These are phyloP conservation scores for Exophiala mesophila DNA, from an alignment of 2,329 filamentous ascomycete genomes.

Conservation along the genomic window DNA sequence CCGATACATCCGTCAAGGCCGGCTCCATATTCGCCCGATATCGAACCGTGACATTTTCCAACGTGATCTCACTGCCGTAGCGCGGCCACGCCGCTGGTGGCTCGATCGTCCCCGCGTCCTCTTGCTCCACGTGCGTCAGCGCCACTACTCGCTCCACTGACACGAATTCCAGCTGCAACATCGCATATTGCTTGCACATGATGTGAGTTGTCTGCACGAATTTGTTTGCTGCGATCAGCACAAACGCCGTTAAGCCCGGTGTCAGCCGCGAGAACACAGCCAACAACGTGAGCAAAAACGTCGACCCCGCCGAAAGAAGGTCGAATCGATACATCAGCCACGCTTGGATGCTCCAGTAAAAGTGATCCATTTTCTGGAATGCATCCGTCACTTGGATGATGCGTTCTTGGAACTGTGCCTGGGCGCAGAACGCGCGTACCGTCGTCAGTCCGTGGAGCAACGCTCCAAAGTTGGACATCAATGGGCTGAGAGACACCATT, in stretches of 20 bases:
- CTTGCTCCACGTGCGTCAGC: slow-evolving; percentile 71
- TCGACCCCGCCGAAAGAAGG: slow-evolving; percentile 64
- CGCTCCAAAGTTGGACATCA: slow-evolving; percentile 90
- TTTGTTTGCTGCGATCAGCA: slow-evolving; percentile 63
- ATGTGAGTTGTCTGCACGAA: slow-evolving; percentile 65
- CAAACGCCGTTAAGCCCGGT: slow-evolving; percentile 76
- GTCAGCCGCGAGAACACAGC: slow-evolving; percentile 71
- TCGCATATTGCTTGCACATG: slow-evolving; percentile 74
- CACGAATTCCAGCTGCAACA: slow-evolving; percentile 87
- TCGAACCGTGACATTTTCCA: slow-evolving; percentile 70
- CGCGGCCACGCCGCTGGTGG: slow-evolving; percentile 75
- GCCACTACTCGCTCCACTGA: slow-evolving; percentile 83
- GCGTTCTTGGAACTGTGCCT: slow-evolving; percentile 71
- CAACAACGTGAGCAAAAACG: slow-evolving; percentile 66
- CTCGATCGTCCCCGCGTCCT: slow-evolving; percentile 60
- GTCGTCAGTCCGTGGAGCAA: slow-evolving; percentile 81
- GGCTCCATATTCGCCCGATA: slow-evolving; percentile 76
- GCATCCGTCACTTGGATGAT: slow-evolving; percentile 78
- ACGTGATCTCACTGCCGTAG: slow-evolving; percentile 65
- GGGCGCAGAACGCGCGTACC: slow-evolving; percentile 75
- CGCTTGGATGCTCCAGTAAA: slow-evolving; percentile 83
- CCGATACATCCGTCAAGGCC: slow-evolving; percentile 62
- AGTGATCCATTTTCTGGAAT: slow-evolving; percentile 93
- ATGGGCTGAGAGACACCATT: slow-evolving; percentile 80
- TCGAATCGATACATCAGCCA: slow-evolving; percentile 83